Conservation (phyloP, 306 rosid genomes). For the Fagus sylvatica region DNA sequence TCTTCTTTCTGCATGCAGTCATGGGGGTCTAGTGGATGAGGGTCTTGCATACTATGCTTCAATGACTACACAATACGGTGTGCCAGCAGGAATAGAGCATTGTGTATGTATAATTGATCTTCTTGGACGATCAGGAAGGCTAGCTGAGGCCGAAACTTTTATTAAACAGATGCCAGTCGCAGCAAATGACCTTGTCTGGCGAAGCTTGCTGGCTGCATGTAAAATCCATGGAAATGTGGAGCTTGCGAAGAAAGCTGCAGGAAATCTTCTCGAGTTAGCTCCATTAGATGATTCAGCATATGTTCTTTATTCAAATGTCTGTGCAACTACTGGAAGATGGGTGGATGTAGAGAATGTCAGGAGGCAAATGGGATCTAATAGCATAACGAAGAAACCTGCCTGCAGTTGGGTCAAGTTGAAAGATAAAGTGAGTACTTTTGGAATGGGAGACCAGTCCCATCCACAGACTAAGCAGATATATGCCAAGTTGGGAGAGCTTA, state of each 20-base stretch:
- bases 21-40: conserved; percentile 85
- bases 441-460: conserved; percentile 78
- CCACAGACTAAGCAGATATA: conserved; percentile 49
- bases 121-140: conserved; percentile 93
- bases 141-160: conserved; percentile 72
- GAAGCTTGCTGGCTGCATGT: conserved; percentile 83
- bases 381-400: conserved; percentile 77
- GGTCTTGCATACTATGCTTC: conserved; percentile 73
- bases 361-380: conserved; percentile 61
- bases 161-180: conserved; percentile 60
- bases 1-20: conserved; percentile 89
- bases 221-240: conserved; percentile 76
- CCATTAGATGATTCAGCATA: conserved; percentile 85
- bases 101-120: conserved; percentile 90
- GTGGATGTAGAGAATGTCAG: conserved; percentile 77
- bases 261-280: conserved; percentile 62
- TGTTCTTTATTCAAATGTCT: conserved; percentile 82
- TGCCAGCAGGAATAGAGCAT: conserved; percentile 72
- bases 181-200: conserved; percentile 80
- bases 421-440: conserved; percentile 64
- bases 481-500: conserved; percentile 67
- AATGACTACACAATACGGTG: conserved; percentile 61
- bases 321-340: conserved; percentile 81
- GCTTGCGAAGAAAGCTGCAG: conserved; percentile 71
- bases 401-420: conserved; percentile 88